A percentile compares a stretch with the other conserved stretches of the same genome.
Evolutionary conservation across 805 yeast genomes (phyloP).

Genomic region (Spencermartinsiella europaea): DNA sequence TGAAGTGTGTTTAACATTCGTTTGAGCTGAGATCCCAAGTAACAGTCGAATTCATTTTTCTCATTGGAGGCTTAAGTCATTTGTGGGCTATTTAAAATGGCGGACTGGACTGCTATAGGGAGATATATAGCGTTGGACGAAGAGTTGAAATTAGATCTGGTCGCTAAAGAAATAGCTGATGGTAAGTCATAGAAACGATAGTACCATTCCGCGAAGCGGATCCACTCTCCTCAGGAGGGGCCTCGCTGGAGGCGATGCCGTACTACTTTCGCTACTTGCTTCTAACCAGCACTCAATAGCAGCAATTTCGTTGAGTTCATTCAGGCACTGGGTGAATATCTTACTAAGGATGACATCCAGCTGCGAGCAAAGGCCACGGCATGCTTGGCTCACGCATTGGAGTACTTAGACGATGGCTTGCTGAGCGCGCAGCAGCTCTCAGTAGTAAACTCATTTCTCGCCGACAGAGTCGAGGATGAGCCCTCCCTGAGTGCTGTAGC

Average conservation of each 20-base stretch:
- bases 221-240: too few relatives aligned
- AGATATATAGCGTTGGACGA: constrained; percentile 40
- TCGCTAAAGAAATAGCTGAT: constrained; percentile 25
- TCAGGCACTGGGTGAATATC: constrained; percentile 51
- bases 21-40: too few relatives aligned
- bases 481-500: constrained; percentile 48
- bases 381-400: constrained; percentile 40
- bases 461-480: constrained; percentile 64
- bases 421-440: constrained; percentile 34
- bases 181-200: too few relatives aligned
- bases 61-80: too few relatives aligned
- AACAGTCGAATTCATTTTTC: too few relatives aligned
- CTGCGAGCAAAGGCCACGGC: constrained; percentile 46
- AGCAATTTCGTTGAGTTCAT: constrained; percentile 48
- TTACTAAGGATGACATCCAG: constrained; percentile 54
- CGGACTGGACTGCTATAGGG: constrained; percentile 27
- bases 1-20: too few relatives aligned
- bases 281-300: background rate
- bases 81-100: too few relatives aligned
- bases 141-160: constrained; percentile 24
- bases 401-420: constrained; percentile 25
- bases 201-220: too few relatives aligned
- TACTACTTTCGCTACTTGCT: too few relatives aligned
- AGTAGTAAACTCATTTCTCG: constrained; percentile 45
- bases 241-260: too few relatives aligned